phyloP scores from a whole-genome alignment of 2,329 filamentous ascomycete species.

The Leptographium wingfieldii region DNA sequence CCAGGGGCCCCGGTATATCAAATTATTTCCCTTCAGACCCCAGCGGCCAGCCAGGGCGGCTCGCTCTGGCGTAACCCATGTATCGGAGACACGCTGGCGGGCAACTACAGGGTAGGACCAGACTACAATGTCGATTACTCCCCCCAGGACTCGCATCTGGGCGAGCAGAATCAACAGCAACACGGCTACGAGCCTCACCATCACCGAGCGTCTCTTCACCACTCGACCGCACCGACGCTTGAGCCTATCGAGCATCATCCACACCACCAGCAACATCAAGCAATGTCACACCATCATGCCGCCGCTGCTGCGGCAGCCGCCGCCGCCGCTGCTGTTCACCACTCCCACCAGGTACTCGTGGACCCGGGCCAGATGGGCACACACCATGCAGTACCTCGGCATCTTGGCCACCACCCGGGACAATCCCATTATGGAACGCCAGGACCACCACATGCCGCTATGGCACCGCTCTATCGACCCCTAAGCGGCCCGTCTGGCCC shows the following conservation, averaged over 20 bases:
- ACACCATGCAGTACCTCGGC: slow-evolving; percentile 29
- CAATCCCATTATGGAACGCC: slow-evolving; percentile 40
- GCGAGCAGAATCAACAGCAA: slow-evolving; percentile 46
- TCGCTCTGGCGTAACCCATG: slow-evolving; percentile 69
- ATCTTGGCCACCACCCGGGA: slow-evolving; percentile 34
- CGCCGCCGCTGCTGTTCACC: slow-evolving; percentile 19
- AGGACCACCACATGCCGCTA: slow-evolving; percentile 27
- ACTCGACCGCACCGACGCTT: slow-evolving; percentile 30
- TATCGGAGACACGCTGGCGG: slow-evolving; percentile 58
- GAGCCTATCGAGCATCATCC: slow-evolving; percentile 29
- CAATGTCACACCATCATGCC: slow-evolving; percentile 33
- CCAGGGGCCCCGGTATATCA: slow-evolving; percentile 38
- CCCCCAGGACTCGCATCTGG: slow-evolving; percentile 53
- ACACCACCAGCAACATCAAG: slow-evolving; percentile 28
- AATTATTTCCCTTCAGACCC: slow-evolving; percentile 49
- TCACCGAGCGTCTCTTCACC: slow-evolving; percentile 37
- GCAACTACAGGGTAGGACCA: slow-evolving; percentile 57
- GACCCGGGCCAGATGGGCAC: slow-evolving; percentile 42
- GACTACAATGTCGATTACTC: slow-evolving; percentile 67
- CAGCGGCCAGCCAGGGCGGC: slow-evolving; percentile 61
- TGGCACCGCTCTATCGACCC: slow-evolving; percentile 40
- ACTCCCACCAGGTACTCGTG: slow-evolving; percentile 42
- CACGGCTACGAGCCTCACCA: slow-evolving; percentile 13
- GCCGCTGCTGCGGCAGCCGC: slow-evolving; percentile 7
- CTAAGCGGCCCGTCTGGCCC: slow-evolving; percentile 19